Conservation (phyloP, 352 stramenopile species). For the Globisporangium heterothallicum region DNA sequence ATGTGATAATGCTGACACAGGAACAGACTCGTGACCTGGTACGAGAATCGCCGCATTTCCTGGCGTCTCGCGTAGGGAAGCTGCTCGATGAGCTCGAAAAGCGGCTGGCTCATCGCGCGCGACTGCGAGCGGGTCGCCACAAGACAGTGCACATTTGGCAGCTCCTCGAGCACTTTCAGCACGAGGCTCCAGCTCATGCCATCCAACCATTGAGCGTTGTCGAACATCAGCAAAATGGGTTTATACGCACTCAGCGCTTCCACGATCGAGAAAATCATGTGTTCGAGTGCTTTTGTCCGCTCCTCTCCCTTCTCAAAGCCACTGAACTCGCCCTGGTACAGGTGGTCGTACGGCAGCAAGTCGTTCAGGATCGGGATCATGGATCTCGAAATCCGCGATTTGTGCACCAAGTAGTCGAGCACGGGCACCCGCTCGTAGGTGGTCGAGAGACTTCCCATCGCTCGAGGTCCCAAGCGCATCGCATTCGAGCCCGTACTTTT, state of each 20-base stretch:
- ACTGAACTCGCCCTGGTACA: constrained; percentile 18
- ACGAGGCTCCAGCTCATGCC: constrained; percentile 54
- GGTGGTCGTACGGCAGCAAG: constrained; percentile 41
- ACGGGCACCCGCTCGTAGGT: constrained; percentile 38
- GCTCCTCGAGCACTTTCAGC: constrained; percentile 44
- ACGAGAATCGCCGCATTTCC: constrained; percentile 52
- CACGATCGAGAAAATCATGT: constrained; percentile 54
- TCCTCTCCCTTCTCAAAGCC: constrained; percentile 31
- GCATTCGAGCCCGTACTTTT: background rate
- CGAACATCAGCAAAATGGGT: constrained; percentile 61
- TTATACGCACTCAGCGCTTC: constrained; percentile 43
- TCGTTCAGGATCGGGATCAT: constrained; percentile 45
- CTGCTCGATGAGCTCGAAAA: constrained; percentile 37
- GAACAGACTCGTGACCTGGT: constrained; percentile 67
- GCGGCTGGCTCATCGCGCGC: constrained; percentile 26
- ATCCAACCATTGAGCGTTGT: constrained; percentile 79
- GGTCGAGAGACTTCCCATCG: constrained; percentile 10
- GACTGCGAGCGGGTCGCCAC: constrained; percentile 39
- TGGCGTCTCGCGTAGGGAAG: constrained; percentile 33
- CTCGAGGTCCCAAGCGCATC: background rate
- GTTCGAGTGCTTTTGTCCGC: constrained; percentile 37
- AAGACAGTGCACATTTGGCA: constrained; percentile 53
- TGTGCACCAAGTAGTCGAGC: constrained; percentile 51
- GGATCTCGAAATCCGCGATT: constrained; percentile 31
- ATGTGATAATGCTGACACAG: constrained; percentile 76